Base-by-base conservation (phyloP, 495 filamentous ascomycete genomes). In the Penicillium coprophilum region DNA sequence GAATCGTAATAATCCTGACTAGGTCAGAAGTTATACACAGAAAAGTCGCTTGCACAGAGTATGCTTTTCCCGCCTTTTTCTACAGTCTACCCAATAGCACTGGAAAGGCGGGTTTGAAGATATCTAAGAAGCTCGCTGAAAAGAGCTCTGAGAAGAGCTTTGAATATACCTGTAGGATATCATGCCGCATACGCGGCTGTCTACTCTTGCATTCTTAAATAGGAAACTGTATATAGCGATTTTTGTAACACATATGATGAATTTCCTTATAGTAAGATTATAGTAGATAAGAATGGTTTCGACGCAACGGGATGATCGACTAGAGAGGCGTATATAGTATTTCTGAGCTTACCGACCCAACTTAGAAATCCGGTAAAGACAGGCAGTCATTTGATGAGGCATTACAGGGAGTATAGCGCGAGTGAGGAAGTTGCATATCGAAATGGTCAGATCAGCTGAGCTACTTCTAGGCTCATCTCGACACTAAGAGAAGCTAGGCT, bases 251-350 rank as follows among this genome's bases (percentile, higher is more conserved):
- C 24, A 12, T 69, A 75, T 56, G 49, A 52, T 39, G 67, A 73
- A 44, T 67, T 73, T 43, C 46, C 62, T 30, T 60, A 70, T 39
- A 75, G 63, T 56, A 73, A 73, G 45, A 68, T 75, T 47, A 63
- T 75, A 15, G 61, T 71, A 10, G 60, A 72, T 54, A 47, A 67
- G 10, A 40, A 39, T 27, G 41, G 24, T n/a, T 72, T 65, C 52
- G 39, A 59, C 4, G 57, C 69, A 13, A 58, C 69, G 4, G 69
- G 66, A 50, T 71, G 4, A 70, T 72, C 24, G 69, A 75, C 54
- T 75, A 66, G 71, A 65, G 72, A 53, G 62, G 64, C 6, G 66
- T 67, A 4, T 70, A 50, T 45, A 67, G 60, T 1, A 53, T 67
- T 41, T 66, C 65, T 13, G 58, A 56, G 36, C 13, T 62, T 0